Percentiles rank a stretch among this genome's conserved stretches.
phyloP scores from a whole-genome alignment of 2,329 filamentous ascomycete genomes.

The Aspergillus terreus region DNA sequence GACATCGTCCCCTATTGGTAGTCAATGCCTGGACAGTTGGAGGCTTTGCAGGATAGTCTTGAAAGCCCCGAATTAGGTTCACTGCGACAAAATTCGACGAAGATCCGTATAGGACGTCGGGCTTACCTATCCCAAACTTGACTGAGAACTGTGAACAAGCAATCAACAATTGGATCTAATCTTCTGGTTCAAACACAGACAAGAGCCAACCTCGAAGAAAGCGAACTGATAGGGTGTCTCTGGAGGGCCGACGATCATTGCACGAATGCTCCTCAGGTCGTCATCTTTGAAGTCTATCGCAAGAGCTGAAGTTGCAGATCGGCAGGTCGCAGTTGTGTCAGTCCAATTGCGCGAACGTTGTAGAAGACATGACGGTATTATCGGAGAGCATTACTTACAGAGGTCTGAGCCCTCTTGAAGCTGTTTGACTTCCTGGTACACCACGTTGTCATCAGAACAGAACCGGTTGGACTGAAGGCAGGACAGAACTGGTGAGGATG shows the following conservation, averaged over 20 bases:
- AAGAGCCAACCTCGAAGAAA: constrained; percentile 73
- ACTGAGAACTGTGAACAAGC: constrained; percentile 60
- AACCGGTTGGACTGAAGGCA: constrained; percentile 13
- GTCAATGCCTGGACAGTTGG: constrained; percentile 66
- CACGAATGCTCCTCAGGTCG: constrained; percentile 83
- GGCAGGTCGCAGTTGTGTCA: constrained; percentile 12
- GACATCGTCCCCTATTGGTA: constrained; percentile 80
- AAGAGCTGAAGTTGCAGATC: constrained; percentile 57
- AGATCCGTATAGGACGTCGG: not conserved
- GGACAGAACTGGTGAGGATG: not conserved
- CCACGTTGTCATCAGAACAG: constrained; percentile 1
- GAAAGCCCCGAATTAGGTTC: not conserved
- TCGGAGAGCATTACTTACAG: constrained; percentile 53
- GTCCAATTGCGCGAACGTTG: not conserved
- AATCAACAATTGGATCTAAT: not conserved
- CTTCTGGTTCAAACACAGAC: too few species aligned
- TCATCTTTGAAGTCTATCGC: constrained; percentile 82
- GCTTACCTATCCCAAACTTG: constrained; percentile 69
- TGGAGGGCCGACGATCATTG: constrained; percentile 85
- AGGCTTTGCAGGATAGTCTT: constrained; percentile 75
- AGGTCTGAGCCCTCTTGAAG: constrained; percentile 80
- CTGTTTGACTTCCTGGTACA: constrained; percentile 71
- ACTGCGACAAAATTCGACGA: too few species aligned
- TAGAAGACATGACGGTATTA: too few species aligned
- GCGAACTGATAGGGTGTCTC: constrained; percentile 96